phyloP scores from a whole-genome alignment of 2,329 filamentous ascomycete genomes.

The Cryphonectria japonica region DNA sequence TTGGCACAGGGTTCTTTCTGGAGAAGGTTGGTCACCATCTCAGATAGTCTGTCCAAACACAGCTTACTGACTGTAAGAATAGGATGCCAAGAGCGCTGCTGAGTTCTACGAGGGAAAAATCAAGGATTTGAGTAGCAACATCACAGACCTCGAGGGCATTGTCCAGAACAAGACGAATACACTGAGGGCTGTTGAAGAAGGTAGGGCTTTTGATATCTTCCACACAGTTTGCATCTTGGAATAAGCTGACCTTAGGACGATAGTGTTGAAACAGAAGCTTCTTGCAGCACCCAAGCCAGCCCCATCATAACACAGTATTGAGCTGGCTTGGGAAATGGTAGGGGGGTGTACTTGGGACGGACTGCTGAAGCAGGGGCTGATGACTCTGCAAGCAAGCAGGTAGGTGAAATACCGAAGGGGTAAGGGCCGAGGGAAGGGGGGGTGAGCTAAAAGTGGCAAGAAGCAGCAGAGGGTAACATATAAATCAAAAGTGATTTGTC shows the following conservation, averaged over 20 bases:
- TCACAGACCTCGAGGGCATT: constrained; percentile 61
- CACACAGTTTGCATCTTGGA: not conserved
- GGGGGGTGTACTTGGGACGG: not conserved
- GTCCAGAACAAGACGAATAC: constrained; percentile 78
- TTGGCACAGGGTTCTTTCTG: constrained; percentile 92
- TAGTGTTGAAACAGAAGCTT: constrained; percentile 46
- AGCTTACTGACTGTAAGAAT: constrained; percentile 15
- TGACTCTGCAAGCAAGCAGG: not conserved
- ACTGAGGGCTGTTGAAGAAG: constrained; percentile 85
- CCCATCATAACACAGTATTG: constrained; percentile 10
- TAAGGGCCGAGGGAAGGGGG: not conserved
- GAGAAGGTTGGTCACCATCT: constrained; percentile 70
- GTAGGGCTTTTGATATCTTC: constrained; percentile 46
- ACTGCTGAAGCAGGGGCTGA: not conserved
- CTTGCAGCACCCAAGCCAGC: constrained; percentile 35
- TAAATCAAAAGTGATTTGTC: not conserved
- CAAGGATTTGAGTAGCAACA: constrained; percentile 54
- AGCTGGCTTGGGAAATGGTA: not conserved
- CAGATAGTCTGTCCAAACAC: not conserved
- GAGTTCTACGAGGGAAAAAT: constrained; percentile 62
- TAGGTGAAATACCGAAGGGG: not conserved
- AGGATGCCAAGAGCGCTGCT: constrained; percentile 58
- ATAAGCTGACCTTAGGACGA: constrained; percentile 9
- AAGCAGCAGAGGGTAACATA: not conserved
- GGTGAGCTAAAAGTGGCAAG: not conserved